Percentiles rank a stretch among this genome's conserved stretches.
Evolutionary conservation across 2,329 filamentous ascomycete species (phyloP).

Genomic region (Emmonsia crescens): DNA sequence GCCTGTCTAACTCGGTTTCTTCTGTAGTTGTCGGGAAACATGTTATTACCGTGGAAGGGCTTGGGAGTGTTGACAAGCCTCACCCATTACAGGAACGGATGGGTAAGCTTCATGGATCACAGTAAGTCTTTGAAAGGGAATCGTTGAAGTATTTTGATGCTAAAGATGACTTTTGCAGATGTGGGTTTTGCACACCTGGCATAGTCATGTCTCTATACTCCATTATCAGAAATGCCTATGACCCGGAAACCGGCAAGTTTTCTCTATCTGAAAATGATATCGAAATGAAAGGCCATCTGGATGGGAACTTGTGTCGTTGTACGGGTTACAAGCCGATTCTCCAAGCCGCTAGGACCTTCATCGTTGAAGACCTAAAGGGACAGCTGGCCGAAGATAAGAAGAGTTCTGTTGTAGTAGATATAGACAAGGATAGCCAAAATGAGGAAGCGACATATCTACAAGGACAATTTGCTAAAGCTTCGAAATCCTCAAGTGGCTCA

Average conservation of each 20-base stretch:
- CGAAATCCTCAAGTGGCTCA: conserved; percentile 7
- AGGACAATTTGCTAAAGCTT: neutral
- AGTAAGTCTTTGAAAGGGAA: conserved; percentile 27
- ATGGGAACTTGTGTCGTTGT: conserved; percentile 79
- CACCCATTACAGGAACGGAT: conserved; percentile 78
- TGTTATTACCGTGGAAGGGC: conserved; percentile 85
- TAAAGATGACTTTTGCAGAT: conserved; percentile 27
- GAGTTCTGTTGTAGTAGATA: conserved; percentile 44
- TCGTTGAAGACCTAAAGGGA: conserved; percentile 39
- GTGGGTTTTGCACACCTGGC: conserved; percentile 77
- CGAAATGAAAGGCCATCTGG: conserved; percentile 64
- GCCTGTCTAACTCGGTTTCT: neutral
- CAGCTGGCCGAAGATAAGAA: conserved; percentile 37
- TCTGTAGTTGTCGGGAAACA: conserved; percentile 68
- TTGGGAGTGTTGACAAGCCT: conserved; percentile 66
- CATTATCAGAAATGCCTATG: conserved; percentile 58
- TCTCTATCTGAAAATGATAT: conserved; percentile 63
- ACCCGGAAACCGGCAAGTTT: conserved; percentile 64
- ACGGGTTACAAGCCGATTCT: conserved; percentile 81
- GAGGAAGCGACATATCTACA: conserved; percentile 28
- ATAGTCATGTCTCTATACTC: conserved; percentile 57
- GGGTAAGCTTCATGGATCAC: conserved; percentile 74
- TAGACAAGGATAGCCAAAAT: conserved; percentile 45
- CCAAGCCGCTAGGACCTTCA: conserved; percentile 73
- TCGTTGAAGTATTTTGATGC: neutral